Conservation (phyloP, 257 asterid genomes). For the Solanum sejunctum region DNA sequence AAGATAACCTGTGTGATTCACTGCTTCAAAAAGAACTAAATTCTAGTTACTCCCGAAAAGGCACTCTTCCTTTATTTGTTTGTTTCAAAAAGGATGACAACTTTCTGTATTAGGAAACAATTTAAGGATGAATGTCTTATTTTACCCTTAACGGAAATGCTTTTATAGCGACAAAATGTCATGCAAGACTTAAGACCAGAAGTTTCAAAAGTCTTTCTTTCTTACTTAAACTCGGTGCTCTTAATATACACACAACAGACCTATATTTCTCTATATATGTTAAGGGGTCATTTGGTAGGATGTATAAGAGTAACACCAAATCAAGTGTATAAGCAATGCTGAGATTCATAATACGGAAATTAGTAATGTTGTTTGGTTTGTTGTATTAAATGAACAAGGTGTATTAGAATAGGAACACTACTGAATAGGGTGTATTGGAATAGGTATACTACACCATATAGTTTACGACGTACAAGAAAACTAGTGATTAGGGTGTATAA, state of each 20-base stretch:
- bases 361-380: too few relatives aligned
- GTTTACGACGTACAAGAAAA: too few relatives aligned
- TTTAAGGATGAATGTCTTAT: background rate
- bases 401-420: too few relatives aligned
- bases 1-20: background rate
- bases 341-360: too few relatives aligned
- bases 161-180: background rate
- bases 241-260: background rate
- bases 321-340: too few relatives aligned
- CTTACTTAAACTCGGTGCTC: background rate
- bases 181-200: background rate
- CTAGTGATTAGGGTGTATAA: too few relatives aligned
- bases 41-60: background rate
- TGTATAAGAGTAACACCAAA: too few relatives aligned
- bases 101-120: background rate
- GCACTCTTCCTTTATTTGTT: background rate
- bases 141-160: background rate
- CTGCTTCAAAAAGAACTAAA: background rate
- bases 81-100: background rate
- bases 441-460: too few relatives aligned
- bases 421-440: too few relatives aligned
- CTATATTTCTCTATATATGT: background rate
- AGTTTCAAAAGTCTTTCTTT: background rate
- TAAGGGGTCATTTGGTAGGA: background rate
- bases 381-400: too few relatives aligned